Evolutionary conservation across 148 eudicot genomes (phyloP).

Genomic region (Simmondsia chinensis): DNA sequence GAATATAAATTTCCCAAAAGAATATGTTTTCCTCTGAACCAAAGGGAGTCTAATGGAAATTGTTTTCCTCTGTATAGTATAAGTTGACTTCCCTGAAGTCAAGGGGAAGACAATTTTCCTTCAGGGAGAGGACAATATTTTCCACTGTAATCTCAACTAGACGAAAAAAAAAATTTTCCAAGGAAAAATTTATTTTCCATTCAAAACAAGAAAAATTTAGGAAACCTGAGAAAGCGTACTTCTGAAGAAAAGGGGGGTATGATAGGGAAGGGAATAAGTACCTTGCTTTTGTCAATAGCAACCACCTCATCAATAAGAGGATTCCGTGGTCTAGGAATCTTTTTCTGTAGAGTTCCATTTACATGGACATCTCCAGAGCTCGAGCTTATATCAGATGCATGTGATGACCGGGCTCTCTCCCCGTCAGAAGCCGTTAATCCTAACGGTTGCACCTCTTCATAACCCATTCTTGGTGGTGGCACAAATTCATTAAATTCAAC

Average conservation of each 20-base stretch:
- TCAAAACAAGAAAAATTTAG: neutral
- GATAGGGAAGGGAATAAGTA: too few species aligned
- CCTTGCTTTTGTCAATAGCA: constrained; percentile 93
- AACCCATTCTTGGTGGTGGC: constrained; percentile 15
- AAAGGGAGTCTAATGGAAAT: too few species aligned
- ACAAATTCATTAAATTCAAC: constrained; percentile 12
- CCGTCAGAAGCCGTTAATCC: constrained; percentile 27
- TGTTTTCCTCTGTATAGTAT: too few species aligned
- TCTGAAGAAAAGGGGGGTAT: constrained; percentile 4
- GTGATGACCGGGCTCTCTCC: constrained; percentile 21
- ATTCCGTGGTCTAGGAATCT: constrained; percentile 70
- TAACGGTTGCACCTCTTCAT: constrained; percentile 22
- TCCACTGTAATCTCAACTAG: neutral
- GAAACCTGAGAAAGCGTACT: neutral
- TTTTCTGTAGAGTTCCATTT: constrained; percentile 42
- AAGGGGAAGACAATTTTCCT: too few species aligned
- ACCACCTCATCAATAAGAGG: constrained; percentile 84
- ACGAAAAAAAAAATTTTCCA: neutral
- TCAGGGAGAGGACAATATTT: too few species aligned
- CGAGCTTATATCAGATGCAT: constrained; percentile 17
- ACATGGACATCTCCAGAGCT: constrained; percentile 23
- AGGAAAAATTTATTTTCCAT: neutral
- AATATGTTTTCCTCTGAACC: too few species aligned
- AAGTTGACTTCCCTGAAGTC: too few species aligned
- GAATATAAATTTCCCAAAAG: too few species aligned